Conservation (phyloP, 169 alveolate species). For the Plasmodium relictum region DNA sequence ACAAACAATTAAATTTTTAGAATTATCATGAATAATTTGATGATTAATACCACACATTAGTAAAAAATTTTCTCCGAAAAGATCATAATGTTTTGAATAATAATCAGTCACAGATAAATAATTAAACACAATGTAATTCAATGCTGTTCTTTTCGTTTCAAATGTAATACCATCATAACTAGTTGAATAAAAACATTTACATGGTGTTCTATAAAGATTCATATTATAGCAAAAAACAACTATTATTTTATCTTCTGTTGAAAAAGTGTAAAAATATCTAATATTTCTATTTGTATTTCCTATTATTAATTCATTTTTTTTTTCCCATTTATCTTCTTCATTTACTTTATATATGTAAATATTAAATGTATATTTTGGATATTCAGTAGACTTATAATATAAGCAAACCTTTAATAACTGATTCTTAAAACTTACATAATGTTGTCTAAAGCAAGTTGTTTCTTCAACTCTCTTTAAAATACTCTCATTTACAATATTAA, state of each 20-base stretch:
- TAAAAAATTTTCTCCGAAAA: constrained; percentile 15
- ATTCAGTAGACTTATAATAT: not conserved
- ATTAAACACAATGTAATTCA: constrained; percentile 11
- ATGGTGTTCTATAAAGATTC: not conserved
- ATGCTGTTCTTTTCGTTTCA: not conserved
- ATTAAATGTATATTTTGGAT: not conserved
- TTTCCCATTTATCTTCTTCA: constrained; percentile 31
- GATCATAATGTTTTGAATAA: not conserved
- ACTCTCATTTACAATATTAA: constrained; percentile 21
- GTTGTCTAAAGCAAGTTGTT: constrained; percentile 11
- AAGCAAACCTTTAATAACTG: constrained; percentile 27
- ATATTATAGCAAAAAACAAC: constrained; percentile 38
- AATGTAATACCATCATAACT: not conserved
- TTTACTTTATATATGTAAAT: not conserved
- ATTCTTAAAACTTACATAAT: constrained; percentile 27
- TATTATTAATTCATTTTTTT: not conserved
- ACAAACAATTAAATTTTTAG: constrained; percentile 16
- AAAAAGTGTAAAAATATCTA: constrained; percentile 38
- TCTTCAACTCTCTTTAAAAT: constrained; percentile 16
- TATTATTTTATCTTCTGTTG: constrained; percentile 6
- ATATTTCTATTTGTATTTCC: constrained; percentile 2
- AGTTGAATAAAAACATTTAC: constrained; percentile 16
- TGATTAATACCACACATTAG: constrained; percentile 49
- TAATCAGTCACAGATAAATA: constrained; percentile 27
- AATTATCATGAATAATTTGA: not conserved